Evolutionary conservation across 192 early-diverging fungal species (phyloP).

Genomic region (Coemansia sp.): DNA sequence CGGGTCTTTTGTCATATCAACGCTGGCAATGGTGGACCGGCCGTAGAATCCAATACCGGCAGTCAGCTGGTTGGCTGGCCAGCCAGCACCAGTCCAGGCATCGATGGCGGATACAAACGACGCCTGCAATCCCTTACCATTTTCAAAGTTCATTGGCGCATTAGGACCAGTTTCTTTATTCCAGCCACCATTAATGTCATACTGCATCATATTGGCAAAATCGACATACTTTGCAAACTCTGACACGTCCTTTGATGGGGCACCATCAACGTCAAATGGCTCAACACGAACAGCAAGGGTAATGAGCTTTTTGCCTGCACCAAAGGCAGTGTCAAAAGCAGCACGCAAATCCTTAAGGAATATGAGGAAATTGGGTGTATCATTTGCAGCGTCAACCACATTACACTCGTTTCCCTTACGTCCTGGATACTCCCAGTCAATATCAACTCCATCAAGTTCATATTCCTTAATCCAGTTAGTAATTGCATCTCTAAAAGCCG

Average conservation of each 20-base stretch:
- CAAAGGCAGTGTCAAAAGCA: constrained; percentile 15
- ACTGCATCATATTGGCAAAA: constrained; percentile 69
- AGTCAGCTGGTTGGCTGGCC: constrained; percentile 58
- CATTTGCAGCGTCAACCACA: constrained; percentile 50
- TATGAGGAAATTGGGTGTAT: constrained; percentile 60
- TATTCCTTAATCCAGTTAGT: constrained; percentile 46
- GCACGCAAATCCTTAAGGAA: constrained; percentile 59
- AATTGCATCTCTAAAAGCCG: constrained; percentile 47
- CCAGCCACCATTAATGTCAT: constrained; percentile 62
- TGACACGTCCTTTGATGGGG: constrained; percentile 50
- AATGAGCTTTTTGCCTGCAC: constrained; percentile 53
- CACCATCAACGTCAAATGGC: constrained; percentile 53
- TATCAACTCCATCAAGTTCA: constrained; percentile 66
- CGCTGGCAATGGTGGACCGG: constrained; percentile 40
- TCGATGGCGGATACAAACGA: constrained; percentile 53
- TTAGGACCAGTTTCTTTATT: constrained; percentile 57
- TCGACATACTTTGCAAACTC: constrained; percentile 63
- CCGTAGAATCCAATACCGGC: constrained; percentile 67
- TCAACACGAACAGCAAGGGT: constrained; percentile 63
- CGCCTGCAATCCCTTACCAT: constrained; percentile 25
- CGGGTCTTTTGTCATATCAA: constrained; percentile 51
- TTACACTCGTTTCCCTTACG: constrained; percentile 35
- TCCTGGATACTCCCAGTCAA: constrained; percentile 71
- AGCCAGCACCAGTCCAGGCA: constrained; percentile 55
- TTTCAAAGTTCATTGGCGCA: constrained; percentile 54